These are phyloP conservation scores for Citrus australasica DNA, from an alignment of 345 rosid genomes.

Conservation along the genomic window DNA sequence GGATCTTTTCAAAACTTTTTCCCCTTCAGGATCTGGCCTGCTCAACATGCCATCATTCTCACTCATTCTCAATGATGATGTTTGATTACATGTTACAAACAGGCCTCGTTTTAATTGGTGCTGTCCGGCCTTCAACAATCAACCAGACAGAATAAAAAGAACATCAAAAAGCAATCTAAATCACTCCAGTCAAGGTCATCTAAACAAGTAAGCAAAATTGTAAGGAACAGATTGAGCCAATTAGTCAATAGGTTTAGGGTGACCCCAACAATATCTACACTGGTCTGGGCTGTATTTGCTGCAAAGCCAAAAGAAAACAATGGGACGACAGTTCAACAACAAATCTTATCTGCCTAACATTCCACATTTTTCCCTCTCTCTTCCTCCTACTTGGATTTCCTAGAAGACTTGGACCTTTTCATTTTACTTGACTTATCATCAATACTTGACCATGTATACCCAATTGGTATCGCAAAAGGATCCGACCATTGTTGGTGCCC, in stretches of 20 bases:
- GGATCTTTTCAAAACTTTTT: neutral
- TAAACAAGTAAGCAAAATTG: neutral
- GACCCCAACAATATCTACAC: no score
- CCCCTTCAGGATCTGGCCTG: neutral
- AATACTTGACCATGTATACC: slow-evolving; percentile 68
- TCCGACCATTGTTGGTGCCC: slow-evolving; percentile 34
- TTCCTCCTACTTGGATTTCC: slow-evolving; percentile 40
- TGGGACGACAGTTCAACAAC: neutral
- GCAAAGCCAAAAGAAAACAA: no score
- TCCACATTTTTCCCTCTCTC: neutral
- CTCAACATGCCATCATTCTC: neutral
- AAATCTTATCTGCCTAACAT: neutral
- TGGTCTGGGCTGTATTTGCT: no score
- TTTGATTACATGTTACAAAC: neutral
- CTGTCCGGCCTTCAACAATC: neutral
- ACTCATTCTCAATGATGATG: neutral
- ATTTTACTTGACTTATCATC: slow-evolving; percentile 42
- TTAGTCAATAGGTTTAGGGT: neutral
- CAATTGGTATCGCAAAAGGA: slow-evolving; percentile 83
- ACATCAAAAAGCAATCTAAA: no score
- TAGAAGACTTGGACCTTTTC: slow-evolving; percentile 57
- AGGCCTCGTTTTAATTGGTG: neutral
- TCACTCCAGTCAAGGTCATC: neutral
- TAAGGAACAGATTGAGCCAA: neutral
- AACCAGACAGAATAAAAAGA: no score